These are phyloP conservation scores for Cystobasidium slooffiae DNA, from an alignment of 1,284 basidiomycete species.

Conservation along the genomic window DNA sequence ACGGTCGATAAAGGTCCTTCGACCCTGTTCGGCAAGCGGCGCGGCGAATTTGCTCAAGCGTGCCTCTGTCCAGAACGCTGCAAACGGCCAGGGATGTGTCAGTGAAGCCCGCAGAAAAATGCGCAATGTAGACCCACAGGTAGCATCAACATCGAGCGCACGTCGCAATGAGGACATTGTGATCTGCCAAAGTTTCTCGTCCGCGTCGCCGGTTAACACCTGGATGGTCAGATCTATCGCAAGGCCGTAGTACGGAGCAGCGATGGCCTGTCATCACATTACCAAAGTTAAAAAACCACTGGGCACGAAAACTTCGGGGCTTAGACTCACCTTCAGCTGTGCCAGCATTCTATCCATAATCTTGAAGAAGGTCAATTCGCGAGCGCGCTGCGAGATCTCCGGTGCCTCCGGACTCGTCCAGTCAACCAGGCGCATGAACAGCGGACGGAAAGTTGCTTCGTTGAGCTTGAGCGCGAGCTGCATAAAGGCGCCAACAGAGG, in stretches of 20 bases:
- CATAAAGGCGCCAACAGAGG: slow-evolving; percentile 72
- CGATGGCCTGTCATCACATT: slow-evolving; percentile 65
- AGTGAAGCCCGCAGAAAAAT: no score
- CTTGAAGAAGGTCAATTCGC: slow-evolving; percentile 72
- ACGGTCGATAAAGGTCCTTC: slow-evolving; percentile 56
- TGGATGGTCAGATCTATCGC: slow-evolving; percentile 73
- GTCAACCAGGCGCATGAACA: slow-evolving; percentile 90
- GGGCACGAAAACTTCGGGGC: not conserved
- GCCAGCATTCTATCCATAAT: slow-evolving; percentile 73
- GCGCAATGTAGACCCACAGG: slow-evolving; percentile 62
- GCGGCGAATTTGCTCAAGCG: not conserved
- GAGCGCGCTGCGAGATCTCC: slow-evolving; percentile 55
- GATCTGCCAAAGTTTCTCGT: slow-evolving; percentile 66
- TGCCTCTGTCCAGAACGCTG: slow-evolving; percentile 18
- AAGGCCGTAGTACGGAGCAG: slow-evolving; percentile 87
- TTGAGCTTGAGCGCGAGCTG: slow-evolving; percentile 92
- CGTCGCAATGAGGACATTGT: slow-evolving; percentile 70
- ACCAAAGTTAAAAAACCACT: slow-evolving; percentile 19
- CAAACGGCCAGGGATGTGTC: not conserved
- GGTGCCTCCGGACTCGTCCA: slow-evolving; percentile 75
- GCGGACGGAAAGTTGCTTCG: slow-evolving; percentile 86
- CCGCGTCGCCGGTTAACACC: slow-evolving; percentile 58
- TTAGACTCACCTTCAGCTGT: slow-evolving; percentile 73
- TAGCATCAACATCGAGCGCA: slow-evolving; percentile 78
- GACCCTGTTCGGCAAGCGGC: slow-evolving; percentile 65